These are phyloP conservation scores for Colletotrichum chrysophilum DNA, from an alignment of 2,329 filamentous ascomycete genomes.

Conservation along the genomic window DNA sequence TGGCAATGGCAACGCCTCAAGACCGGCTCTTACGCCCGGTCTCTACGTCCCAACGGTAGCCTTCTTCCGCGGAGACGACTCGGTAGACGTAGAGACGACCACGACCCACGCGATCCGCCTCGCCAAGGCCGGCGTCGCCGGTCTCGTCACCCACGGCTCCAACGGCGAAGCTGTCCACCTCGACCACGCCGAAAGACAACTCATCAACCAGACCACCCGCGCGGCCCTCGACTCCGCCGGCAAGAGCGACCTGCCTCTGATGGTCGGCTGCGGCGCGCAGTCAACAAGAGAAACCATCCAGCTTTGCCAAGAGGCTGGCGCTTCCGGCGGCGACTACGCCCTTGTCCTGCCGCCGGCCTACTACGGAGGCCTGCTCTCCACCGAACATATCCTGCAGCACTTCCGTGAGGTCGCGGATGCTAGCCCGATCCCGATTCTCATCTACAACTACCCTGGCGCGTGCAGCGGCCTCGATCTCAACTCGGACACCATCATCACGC, in stretches of 20 bases:
- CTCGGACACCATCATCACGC: slow-evolving; percentile 61
- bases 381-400: slow-evolving; percentile 61
- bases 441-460: slow-evolving; percentile 76
- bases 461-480: slow-evolving; percentile 73
- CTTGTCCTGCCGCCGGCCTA: slow-evolving; percentile 69
- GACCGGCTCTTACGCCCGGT: slow-evolving; percentile 34
- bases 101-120: slow-evolving; percentile 61
- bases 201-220: slow-evolving; percentile 60
- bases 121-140: slow-evolving; percentile 66
- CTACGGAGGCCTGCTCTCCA: slow-evolving; percentile 59
- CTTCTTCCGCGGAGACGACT: slow-evolving; percentile 62
- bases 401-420: slow-evolving; percentile 59
- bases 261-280: slow-evolving; percentile 68
- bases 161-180: slow-evolving; percentile 70
- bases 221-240: slow-evolving; percentile 44
- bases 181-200: slow-evolving; percentile 61
- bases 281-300: slow-evolving; percentile 68
- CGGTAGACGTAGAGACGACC: slow-evolving; percentile 58
- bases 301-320: slow-evolving; percentile 60
- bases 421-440: slow-evolving; percentile 60
- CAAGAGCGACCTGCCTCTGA: slow-evolving; percentile 51
- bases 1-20: background rate
- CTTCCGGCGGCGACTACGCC: slow-evolving; percentile 65
- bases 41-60: slow-evolving; percentile 69
- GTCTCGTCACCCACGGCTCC: slow-evolving; percentile 72